phyloP scores from a whole-genome alignment of 2,329 filamentous ascomycete genomes.

The Fusarium beomiforme region DNA sequence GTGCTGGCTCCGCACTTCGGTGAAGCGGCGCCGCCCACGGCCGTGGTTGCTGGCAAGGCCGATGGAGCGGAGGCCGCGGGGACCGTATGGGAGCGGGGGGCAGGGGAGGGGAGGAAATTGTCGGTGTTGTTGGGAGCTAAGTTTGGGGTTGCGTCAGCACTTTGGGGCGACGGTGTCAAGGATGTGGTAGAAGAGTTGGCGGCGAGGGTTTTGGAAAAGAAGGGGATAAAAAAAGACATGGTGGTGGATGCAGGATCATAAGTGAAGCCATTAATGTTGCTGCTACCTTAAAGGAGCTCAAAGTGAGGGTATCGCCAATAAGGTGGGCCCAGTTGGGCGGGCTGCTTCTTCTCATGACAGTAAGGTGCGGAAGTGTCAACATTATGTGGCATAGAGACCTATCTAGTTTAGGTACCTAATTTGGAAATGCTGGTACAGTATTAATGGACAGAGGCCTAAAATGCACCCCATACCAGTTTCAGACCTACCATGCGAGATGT shows the following conservation, averaged over 20 bases:
- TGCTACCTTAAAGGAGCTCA: neutral
- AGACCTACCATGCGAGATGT: neutral
- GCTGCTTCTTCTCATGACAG: neutral
- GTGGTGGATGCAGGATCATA: conserved; percentile 2
- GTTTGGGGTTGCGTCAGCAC: conserved; percentile 30
- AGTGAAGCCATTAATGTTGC: neutral
- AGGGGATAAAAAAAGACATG: conserved; percentile 8
- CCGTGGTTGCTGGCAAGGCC: conserved; percentile 28
- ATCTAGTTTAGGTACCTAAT: no score
- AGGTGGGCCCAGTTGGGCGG: neutral
- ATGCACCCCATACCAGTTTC: neutral
- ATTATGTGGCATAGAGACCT: no score
- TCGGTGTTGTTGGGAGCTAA: conserved; percentile 18
- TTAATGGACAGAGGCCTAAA: neutral
- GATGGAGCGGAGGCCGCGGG: conserved; percentile 24
- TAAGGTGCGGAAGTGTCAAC: neutral
- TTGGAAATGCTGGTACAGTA: neutral
- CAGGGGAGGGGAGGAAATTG: conserved; percentile 22
- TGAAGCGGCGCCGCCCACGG: conserved; percentile 9
- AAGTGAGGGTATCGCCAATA: neutral
- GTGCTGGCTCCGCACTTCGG: conserved; percentile 14
- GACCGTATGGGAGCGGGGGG: conserved; percentile 22
- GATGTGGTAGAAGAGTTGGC: conserved; percentile 35
- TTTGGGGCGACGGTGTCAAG: conserved; percentile 34
- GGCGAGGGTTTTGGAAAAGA: conserved; percentile 18